Evolutionary conservation across 2,329 filamentous ascomycete species (phyloP).

Genomic region (Beauveria asiatica): DNA sequence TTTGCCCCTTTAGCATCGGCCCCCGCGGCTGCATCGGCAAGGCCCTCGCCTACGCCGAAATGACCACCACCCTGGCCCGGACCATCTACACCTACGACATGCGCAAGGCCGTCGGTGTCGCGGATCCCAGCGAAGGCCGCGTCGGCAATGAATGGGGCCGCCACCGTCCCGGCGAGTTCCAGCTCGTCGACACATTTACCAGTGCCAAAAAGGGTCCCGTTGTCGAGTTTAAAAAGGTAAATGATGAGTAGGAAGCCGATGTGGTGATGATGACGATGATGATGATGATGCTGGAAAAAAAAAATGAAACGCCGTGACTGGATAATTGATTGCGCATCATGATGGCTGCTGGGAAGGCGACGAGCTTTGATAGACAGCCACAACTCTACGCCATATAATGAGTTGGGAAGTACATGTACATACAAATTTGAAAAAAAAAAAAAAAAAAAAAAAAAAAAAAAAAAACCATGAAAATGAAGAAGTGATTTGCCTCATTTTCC

Average conservation of each 20-base stretch:
- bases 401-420: not conserved
- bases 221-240: slow-evolving; percentile 46
- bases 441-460: too few relatives aligned
- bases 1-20: slow-evolving; percentile 66
- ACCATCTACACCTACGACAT: slow-evolving; percentile 55
- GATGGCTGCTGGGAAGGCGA: not conserved
- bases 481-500: not conserved
- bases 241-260: slow-evolving; percentile 11
- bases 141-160: slow-evolving; percentile 43
- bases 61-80: slow-evolving; percentile 54
- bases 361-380: not conserved
- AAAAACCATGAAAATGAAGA: not conserved
- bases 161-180: slow-evolving; percentile 52
- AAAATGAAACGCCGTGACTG: not conserved
- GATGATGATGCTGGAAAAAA: not conserved
- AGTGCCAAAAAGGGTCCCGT: slow-evolving; percentile 64
- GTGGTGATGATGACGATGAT: not conserved
- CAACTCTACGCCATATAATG: not conserved
- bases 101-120: slow-evolving; percentile 38
- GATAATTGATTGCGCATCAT: not conserved
- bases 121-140: slow-evolving; percentile 45
- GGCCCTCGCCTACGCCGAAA: slow-evolving; percentile 58
- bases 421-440: too few relatives aligned
- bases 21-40: slow-evolving; percentile 67
- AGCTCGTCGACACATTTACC: slow-evolving; percentile 65